A percentile compares a stretch with the other conserved stretches of the same genome.
phyloP scores from a whole-genome alignment of 1,139 yeast species.

The Debaryomycetaceae sp. region DNA sequence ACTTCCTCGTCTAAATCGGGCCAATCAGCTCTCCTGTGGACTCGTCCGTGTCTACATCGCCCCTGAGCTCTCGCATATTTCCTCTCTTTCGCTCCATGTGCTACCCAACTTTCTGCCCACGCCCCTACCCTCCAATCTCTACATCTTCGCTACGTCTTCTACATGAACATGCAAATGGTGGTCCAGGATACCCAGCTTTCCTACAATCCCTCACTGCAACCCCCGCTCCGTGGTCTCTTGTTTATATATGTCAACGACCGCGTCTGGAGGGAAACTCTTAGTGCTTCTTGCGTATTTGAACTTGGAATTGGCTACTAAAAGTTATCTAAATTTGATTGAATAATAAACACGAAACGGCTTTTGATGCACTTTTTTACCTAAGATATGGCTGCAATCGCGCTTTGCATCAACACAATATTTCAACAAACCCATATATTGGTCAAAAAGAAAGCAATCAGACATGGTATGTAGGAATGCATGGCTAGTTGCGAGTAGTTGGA shows the following conservation, averaged over 20 bases:
- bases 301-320: background rate
- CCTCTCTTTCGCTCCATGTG: no score
- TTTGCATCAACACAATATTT: background rate
- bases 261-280: background rate
- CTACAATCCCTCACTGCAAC: no score
- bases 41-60: no score
- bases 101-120: no score
- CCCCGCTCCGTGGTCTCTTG: no score
- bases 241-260: background rate
- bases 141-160: no score
- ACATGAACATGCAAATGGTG: no score
- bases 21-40: no score
- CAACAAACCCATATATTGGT: background rate
- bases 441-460: background rate
- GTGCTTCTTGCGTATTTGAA: background rate
- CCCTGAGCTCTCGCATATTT: no score
- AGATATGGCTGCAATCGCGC: background rate
- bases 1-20: no score
- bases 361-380: background rate
- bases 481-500: no score
- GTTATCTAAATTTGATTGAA: background rate
- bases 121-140: background rate
- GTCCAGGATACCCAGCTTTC: no score
- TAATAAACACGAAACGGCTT: background rate
- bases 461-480: background rate